A percentile compares a stretch with the other conserved stretches of the same genome.
phyloP scores from a whole-genome alignment of 257 asterid genomes.

The Penstemon barbatus region DNA sequence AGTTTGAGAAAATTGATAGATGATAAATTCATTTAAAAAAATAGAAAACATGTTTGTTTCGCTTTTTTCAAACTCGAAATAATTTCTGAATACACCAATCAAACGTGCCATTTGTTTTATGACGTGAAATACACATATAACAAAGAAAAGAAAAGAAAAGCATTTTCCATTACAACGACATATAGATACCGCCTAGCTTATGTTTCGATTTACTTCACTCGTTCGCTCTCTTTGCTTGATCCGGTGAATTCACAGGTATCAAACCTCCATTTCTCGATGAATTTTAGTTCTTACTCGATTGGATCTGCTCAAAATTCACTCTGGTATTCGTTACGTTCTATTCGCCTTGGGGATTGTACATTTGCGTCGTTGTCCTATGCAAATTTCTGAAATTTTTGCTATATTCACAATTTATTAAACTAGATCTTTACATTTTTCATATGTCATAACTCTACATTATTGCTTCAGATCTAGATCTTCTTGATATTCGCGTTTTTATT shows the following conservation, averaged over 20 bases:
- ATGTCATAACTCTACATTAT: background rate
- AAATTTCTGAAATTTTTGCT: constrained; percentile 6
- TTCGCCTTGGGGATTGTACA: background rate
- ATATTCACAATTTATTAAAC: background rate
- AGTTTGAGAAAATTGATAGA: too few species aligned
- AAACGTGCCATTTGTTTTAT: too few species aligned
- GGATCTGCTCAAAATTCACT: constrained; percentile 28
- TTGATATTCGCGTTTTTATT: background rate
- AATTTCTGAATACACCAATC: too few species aligned
- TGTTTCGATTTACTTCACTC: constrained; percentile 7
- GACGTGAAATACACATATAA: background rate
- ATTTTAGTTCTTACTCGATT: background rate
- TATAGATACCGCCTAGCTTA: constrained; percentile 6
- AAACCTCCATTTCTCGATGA: background rate
- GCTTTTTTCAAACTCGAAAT: too few species aligned
- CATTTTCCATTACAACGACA: background rate
- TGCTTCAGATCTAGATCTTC: constrained; percentile 26
- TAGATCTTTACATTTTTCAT: background rate
- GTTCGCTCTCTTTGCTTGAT: constrained; percentile 32
- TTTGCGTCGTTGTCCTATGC: background rate
- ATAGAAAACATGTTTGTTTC: too few species aligned
- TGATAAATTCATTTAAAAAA: too few species aligned
- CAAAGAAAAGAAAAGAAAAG: background rate
- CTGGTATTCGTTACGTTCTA: background rate
- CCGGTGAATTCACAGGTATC: constrained; percentile 36